A percentile compares a stretch with the other conserved stretches of the same genome.
Evolutionary conservation across 1,284 basidiomycete genomes (phyloP).

Genomic region (Pseudozyma thailandica): DNA sequence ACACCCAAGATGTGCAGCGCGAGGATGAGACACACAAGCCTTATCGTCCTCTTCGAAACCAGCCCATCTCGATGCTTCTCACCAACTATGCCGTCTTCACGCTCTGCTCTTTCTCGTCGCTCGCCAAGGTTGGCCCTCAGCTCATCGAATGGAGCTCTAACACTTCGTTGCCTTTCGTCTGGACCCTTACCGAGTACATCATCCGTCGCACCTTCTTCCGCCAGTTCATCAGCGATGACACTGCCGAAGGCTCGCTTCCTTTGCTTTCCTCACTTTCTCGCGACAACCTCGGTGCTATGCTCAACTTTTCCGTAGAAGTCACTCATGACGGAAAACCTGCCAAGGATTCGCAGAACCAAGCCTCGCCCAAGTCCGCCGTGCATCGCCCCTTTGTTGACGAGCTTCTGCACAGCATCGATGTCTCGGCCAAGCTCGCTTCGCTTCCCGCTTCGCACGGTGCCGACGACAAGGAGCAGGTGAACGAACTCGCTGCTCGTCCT

Average conservation of each 20-base stretch:
- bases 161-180: constrained; percentile 76
- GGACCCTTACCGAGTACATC: constrained; percentile 76
- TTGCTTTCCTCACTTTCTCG: constrained; percentile 73
- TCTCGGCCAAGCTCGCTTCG: constrained; percentile 41
- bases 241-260: constrained; percentile 77
- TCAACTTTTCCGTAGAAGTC: constrained; percentile 87
- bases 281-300: constrained; percentile 78
- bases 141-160: constrained; percentile 74
- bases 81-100: constrained; percentile 84
- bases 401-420: constrained; percentile 53
- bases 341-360: constrained; percentile 71
- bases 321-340: constrained; percentile 73
- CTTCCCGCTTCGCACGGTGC: constrained; percentile 37
- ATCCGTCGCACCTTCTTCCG: constrained; percentile 86
- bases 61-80: constrained; percentile 69
- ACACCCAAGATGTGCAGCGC: constrained; percentile 28
- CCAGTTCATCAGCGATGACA: constrained; percentile 90
- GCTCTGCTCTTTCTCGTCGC: constrained; percentile 78
- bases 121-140: constrained; percentile 81
- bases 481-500: constrained; percentile 32
- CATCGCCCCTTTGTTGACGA: constrained; percentile 51
- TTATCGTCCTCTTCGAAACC: constrained; percentile 33
- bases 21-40: constrained; percentile 40
- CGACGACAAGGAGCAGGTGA: constrained; percentile 26
- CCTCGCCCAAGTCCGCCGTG: constrained; percentile 17